Percentiles rank a stretch among this genome's conserved stretches.
Evolutionary conservation across 2,329 filamentous ascomycete genomes (phyloP).

Genomic region (Elsinoe perseae): DNA sequence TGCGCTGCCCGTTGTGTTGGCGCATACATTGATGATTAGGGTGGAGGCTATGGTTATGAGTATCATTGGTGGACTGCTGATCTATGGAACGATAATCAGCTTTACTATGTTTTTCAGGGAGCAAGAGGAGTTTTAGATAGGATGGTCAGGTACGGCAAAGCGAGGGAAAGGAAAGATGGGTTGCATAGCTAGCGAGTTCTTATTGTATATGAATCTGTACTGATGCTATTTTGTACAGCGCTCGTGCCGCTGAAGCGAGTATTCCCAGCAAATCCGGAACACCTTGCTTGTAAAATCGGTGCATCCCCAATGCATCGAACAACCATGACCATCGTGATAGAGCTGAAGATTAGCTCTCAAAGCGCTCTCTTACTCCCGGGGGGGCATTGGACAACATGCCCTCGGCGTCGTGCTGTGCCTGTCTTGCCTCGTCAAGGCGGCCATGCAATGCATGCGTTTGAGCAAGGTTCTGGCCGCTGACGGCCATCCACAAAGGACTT

Average conservation of each 20-base stretch:
- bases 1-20: slow-evolving; percentile 79
- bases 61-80: slow-evolving; percentile 81
- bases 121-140: slow-evolving; percentile 76
- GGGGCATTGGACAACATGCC: slow-evolving; percentile 23
- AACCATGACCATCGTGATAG: not conserved
- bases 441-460: slow-evolving; percentile 68
- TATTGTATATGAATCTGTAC: slow-evolving; percentile 16
- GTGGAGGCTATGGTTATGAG: slow-evolving; percentile 90
- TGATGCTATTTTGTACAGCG: slow-evolving; percentile 5
- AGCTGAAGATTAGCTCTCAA: slow-evolving; percentile 17
- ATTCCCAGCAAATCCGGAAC: slow-evolving; percentile 5
- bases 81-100: slow-evolving; percentile 96
- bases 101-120: slow-evolving; percentile 98
- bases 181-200: slow-evolving; percentile 1
- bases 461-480: slow-evolving; percentile 69
- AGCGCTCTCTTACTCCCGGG: slow-evolving; percentile 18
- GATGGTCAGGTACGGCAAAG: not conserved
- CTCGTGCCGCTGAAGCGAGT: not conserved
- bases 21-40: slow-evolving; percentile 76
- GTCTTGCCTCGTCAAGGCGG: slow-evolving; percentile 46
- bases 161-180: not conserved
- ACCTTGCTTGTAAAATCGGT: too few species aligned
- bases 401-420: slow-evolving; percentile 38
- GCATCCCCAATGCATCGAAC: not conserved
- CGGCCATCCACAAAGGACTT: slow-evolving; percentile 42